These are phyloP conservation scores for Anthracocystis walkeri DNA, from an alignment of 1,284 basidiomycete species.

Conservation along the genomic window DNA sequence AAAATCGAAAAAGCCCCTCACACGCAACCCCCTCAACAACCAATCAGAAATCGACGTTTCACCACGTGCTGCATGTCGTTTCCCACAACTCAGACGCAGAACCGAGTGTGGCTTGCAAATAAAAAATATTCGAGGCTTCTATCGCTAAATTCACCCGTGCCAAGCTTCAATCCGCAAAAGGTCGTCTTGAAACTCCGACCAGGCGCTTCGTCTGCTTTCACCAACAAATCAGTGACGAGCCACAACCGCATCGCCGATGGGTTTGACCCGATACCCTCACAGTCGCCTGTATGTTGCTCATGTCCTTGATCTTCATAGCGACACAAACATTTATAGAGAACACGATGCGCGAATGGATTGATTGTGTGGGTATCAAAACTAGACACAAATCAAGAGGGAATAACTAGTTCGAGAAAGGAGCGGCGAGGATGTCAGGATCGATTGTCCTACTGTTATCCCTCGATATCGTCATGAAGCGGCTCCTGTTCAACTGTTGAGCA, in stretches of 20 bases:
- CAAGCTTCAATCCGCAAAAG: neutral
- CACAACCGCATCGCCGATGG: neutral
- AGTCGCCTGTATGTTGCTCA: neutral
- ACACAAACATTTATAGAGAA: neutral
- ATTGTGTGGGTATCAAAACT: constrained; percentile 4
- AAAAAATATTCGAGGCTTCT: neutral
- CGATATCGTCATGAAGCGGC: too few relatives aligned
- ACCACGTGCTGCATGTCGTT: neutral
- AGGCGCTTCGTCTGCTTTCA: neutral
- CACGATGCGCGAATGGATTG: neutral
- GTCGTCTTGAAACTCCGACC: neutral
- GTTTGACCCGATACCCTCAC: neutral
- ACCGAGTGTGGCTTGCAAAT: neutral
- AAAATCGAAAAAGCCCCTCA: too few relatives aligned
- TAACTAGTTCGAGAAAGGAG: neutral
- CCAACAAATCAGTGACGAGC: neutral
- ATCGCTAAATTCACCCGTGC: neutral
- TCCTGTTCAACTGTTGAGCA: constrained; percentile 40
- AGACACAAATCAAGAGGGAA: neutral
- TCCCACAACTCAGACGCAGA: too few relatives aligned
- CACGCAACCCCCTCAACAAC: neutral
- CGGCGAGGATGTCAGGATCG: neutral
- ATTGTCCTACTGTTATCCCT: too few relatives aligned
- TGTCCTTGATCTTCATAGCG: neutral
- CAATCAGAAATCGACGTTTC: constrained; percentile 1